Percentiles rank a stretch among this genome's conserved stretches.
Evolutionary conservation across 1,284 basidiomycete species (phyloP).

Genomic region (Spongispora temasekensis): DNA sequence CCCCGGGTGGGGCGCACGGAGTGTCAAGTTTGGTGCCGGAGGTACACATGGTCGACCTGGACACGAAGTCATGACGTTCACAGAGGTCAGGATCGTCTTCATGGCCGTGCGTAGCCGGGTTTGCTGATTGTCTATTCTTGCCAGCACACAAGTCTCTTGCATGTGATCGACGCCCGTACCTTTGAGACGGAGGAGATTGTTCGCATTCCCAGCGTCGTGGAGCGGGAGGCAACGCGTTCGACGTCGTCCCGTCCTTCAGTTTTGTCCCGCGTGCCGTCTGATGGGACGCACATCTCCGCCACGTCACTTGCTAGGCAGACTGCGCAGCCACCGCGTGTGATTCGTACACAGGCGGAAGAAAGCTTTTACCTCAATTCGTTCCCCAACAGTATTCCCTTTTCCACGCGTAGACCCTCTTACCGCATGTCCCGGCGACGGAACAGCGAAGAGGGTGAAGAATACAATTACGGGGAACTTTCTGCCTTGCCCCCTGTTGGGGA

Average conservation of each 20-base stretch:
- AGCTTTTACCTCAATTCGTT: conserved; percentile 50
- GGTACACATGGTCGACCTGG: conserved; percentile 40
- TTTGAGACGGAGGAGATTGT: conserved; percentile 76
- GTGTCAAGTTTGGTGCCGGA: conserved; percentile 72
- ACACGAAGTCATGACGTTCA: conserved; percentile 76
- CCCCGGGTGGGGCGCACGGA: conserved; percentile 77
- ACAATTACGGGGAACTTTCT: conserved; percentile 43
- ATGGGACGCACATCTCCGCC: conserved; percentile 9
- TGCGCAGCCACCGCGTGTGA: conserved; percentile 38
- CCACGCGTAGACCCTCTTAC: conserved; percentile 22
- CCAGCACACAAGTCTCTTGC: conserved; percentile 74
- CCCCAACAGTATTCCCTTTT: conserved; percentile 9
- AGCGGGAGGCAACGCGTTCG: conserved; percentile 23
- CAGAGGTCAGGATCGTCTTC: conserved; percentile 59
- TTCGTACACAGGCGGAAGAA: conserved; percentile 56
- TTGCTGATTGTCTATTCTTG: conserved; percentile 19
- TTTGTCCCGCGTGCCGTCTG: conserved; percentile 15
- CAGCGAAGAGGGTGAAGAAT: conserved; percentile 37
- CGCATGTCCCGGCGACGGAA: conserved; percentile 30
- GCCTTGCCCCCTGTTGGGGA: conserved; percentile 60
- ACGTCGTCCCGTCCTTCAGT: conserved; percentile 19
- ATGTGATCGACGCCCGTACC: conserved; percentile 78
- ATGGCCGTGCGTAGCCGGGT: not conserved
- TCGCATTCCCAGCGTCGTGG: conserved; percentile 50
- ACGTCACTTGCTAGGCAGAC: conserved; percentile 14